These are phyloP conservation scores for Boechera retrofracta DNA, from an alignment of 345 rosid species.

Conservation along the genomic window DNA sequence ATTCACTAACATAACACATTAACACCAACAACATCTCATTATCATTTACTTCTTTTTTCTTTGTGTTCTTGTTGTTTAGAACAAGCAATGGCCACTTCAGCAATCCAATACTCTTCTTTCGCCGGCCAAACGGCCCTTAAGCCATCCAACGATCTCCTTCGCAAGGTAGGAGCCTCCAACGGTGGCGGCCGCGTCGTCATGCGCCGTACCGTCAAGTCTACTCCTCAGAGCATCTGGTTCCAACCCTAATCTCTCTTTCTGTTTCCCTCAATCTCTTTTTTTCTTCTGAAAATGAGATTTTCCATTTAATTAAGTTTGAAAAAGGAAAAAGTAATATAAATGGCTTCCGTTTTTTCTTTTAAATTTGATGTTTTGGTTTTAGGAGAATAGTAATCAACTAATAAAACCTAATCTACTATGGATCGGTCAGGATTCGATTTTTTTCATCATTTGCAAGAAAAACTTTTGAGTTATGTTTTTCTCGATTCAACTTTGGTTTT, in stretches of 20 bases:
- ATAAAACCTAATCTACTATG: background rate
- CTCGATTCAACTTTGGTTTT: background rate
- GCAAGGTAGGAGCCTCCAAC: slow-evolving; percentile 61
- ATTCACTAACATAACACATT: background rate
- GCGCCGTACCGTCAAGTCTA: slow-evolving; percentile 85
- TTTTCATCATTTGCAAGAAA: background rate
- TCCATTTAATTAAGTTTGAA: background rate
- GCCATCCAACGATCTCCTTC: slow-evolving; percentile 70
- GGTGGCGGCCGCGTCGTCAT: slow-evolving; percentile 70
- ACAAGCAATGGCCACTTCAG: slow-evolving; percentile 74
- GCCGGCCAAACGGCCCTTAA: slow-evolving; percentile 73
- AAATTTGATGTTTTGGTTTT: background rate
- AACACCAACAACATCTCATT: slow-evolving; percentile 17
- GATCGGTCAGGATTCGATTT: background rate
- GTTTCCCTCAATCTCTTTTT: background rate
- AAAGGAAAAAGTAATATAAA: background rate
- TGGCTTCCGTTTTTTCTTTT: background rate
- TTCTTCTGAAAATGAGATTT: background rate
- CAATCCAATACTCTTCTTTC: slow-evolving; percentile 80
- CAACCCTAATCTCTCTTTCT: background rate
- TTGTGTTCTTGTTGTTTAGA: slow-evolving; percentile 1
- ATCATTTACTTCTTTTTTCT: background rate
- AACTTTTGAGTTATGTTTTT: background rate
- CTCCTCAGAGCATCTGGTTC: slow-evolving; percentile 88
- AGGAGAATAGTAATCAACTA: background rate